phyloP scores from a whole-genome alignment of 805 yeast species.

The Saccharomyces kudriavzevii region DNA sequence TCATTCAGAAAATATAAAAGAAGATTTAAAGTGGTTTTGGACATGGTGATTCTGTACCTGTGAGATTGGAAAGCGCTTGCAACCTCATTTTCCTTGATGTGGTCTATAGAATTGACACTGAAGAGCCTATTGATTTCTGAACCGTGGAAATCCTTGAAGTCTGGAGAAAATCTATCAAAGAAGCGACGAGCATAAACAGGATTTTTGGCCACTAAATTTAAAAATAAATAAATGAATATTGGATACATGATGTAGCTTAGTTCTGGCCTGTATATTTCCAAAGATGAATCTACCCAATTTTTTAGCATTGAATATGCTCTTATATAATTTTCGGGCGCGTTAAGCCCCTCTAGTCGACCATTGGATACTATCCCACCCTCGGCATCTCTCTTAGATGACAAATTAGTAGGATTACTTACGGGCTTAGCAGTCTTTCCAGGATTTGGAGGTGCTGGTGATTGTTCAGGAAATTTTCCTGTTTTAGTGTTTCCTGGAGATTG shows the following conservation, averaged over 20 bases:
- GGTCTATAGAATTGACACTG: conserved; percentile 71
- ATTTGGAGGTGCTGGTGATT: conserved; percentile 28
- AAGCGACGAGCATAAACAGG: conserved; percentile 60
- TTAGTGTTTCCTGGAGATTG: conserved; percentile 42
- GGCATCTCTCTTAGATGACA: conserved; percentile 25
- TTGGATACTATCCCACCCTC: conserved; percentile 22
- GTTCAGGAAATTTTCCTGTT: conserved; percentile 30
- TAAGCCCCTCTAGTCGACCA: conserved; percentile 18
- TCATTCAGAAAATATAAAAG: conserved; percentile 82
- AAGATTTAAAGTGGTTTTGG: conserved; percentile 78
- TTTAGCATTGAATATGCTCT: conserved; percentile 73
- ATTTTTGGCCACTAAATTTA: conserved; percentile 66
- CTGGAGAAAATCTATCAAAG: conserved; percentile 64
- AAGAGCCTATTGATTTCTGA: conserved; percentile 65
- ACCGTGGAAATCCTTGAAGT: conserved; percentile 69
- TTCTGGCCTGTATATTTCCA: conserved; percentile 88
- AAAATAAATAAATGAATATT: conserved; percentile 79
- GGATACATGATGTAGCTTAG: conserved; percentile 80
- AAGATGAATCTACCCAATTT: conserved; percentile 83
- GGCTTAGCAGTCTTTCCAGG: conserved; percentile 22
- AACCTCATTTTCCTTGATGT: conserved; percentile 71
- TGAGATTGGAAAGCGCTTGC: conserved; percentile 67
- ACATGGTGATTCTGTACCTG: conserved; percentile 66
- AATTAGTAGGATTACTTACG: conserved; percentile 26
- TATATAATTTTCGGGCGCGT: conserved; percentile 57